phyloP scores from a whole-genome alignment of 2,329 filamentous ascomycete genomes.

The Ambrosiella beaveri region DNA sequence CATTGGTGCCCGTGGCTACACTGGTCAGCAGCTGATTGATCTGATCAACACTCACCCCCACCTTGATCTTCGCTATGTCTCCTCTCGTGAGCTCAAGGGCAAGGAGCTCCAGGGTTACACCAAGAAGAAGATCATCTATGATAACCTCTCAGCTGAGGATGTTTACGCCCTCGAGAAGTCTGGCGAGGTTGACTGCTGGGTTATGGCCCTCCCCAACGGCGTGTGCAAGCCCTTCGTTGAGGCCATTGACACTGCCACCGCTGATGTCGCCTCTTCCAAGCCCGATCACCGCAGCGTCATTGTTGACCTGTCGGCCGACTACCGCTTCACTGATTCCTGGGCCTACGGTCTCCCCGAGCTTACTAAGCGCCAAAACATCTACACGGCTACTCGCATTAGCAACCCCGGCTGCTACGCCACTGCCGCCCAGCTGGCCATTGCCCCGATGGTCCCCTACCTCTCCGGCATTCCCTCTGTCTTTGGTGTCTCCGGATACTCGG shows the following conservation, averaged over 20 bases:
- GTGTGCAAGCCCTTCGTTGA: slow-evolving; percentile 91
- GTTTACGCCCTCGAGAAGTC: slow-evolving; percentile 68
- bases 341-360: slow-evolving; percentile 84
- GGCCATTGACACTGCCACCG: slow-evolving; percentile 38
- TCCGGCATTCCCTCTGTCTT: slow-evolving; percentile 69
- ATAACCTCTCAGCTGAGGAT: slow-evolving; percentile 76
- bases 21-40: slow-evolving; percentile 75
- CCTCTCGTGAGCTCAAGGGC: slow-evolving; percentile 78
- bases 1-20: slow-evolving; percentile 86
- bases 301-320: slow-evolving; percentile 90
- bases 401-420: slow-evolving; percentile 96
- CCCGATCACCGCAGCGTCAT: slow-evolving; percentile 49
- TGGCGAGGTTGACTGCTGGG: slow-evolving; percentile 84
- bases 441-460: slow-evolving; percentile 61
- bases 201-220: slow-evolving; percentile 91
- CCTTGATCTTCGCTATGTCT: slow-evolving; percentile 82
- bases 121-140: slow-evolving; percentile 83
- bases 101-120: slow-evolving; percentile 77
- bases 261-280: slow-evolving; percentile 14
- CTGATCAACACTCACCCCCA: slow-evolving; percentile 76
- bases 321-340: slow-evolving; percentile 74
- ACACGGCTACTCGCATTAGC: slow-evolving; percentile 62
- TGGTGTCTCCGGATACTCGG: slow-evolving; percentile 85
- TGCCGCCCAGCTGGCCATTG: slow-evolving; percentile 74
- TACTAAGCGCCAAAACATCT: slow-evolving; percentile 57